Evolutionary conservation across 2,329 filamentous ascomycete species (phyloP), one percentile per base, ranked within the genome.

Genomic region (Boeremia exigua): DNA sequence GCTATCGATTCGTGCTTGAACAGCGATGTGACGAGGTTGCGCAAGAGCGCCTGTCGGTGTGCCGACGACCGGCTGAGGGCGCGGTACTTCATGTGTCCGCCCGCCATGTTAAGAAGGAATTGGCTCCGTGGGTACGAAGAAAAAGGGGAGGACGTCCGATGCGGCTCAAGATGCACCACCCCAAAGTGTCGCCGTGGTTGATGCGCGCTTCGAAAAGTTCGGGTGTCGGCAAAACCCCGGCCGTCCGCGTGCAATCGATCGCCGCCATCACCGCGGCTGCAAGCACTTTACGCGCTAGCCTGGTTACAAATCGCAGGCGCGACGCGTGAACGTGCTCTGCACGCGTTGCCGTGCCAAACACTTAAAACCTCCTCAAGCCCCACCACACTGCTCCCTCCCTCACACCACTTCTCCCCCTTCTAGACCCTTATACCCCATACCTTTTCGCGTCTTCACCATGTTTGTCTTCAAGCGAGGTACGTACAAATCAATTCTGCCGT

Each of bases 1-100:
- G 89, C 88, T 80, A 99, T 96, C 61, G 91, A 88, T 81, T 99
- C 95, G 78, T 96, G 87, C 77, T 91, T 85, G 79, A 99, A 90
- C 65, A 99, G 89, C 50, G 94, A 95, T 65, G 94, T 96, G 75
- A 98, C 93, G 59, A 99, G 84, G 79, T 98, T 97, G 72, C 95
- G 92, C 65, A 99, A 88, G 67, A 99, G 86, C 48, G 95, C 94
- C 80, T 94, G 87, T 75, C 95, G 87, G 76, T 97, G 95, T 51
- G 94, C 82, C 47, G 92, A 96, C 65, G 86, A 84, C 67, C 95
- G 92, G 78, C 88, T 88, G 59, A 99, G 82, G 78, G 96, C 91
- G 67, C 95, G 89, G 80, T 94, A 96, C 81, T 92, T 96, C 76
- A 91, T 85, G 63, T 86, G 83, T 65, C 91, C 92, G 70, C 92